Base-by-base conservation (phyloP, 495 filamentous ascomycete species). In the Hypomontagnella monticulosa region DNA sequence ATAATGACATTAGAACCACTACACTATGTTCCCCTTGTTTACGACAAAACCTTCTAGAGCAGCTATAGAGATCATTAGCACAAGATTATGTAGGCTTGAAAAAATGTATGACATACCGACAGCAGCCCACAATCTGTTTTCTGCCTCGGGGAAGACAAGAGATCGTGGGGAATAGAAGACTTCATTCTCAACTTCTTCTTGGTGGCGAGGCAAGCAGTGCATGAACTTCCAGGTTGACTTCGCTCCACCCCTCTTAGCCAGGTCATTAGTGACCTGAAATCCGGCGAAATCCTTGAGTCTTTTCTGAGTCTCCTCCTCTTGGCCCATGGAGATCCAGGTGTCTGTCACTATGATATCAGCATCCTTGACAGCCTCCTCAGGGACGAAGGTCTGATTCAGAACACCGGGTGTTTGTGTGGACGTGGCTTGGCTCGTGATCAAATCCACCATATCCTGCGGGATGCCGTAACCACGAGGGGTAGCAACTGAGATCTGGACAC, bases 251-350 rank as follows among this genome's bases (percentile, higher is more conserved):
- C 87, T 83, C 78, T 88, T 82, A 1, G 92, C 95, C 34, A 99
- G 78, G 46, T 91, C 89, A 10, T 85, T 78, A 2, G 93, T 96
- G 66, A 99, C 89, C 74, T 97, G 94, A 76, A 92, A 99, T 32
- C 94, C 93, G 27, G 84, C 82, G 71, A 99, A 99, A 23, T 87
- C 91, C 77, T 88, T 86, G 61, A 97, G 69, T 57, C 90, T 81
- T 79, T 89, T 87, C 54, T 84, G 81, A 32, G 86, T 80, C 79
- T 97, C 93, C 43, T 83, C 87, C 77, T 99, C 95, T 80, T 97
- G 93, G 38, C 95, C 95, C 95, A 97, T 97, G 0, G 91, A 96
- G 34, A 97, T 83, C 94, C 94, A 99, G 7, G 95, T 99, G 71
- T 99, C 95, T 0, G 95, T 99, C 0, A 98, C 91, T 15, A 99